Conservation (phyloP, 1,139 yeast species). For the Diutina sp. region DNA sequence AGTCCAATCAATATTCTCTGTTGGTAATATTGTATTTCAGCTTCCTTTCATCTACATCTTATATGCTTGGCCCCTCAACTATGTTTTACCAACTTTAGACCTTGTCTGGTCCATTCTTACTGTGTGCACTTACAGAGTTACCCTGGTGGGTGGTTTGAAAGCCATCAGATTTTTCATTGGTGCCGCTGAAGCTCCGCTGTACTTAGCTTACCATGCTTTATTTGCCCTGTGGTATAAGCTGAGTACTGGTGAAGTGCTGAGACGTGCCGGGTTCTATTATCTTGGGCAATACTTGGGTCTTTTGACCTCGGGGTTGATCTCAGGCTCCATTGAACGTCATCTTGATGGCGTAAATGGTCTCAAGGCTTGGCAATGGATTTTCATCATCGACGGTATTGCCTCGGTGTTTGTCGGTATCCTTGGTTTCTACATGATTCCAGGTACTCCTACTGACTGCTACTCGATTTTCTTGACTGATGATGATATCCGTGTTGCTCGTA, state of each 20-base stretch:
- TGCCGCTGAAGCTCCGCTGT: constrained; percentile 48
- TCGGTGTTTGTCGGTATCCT: constrained; percentile 48
- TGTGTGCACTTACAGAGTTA: constrained; percentile 35
- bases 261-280: constrained; percentile 51
- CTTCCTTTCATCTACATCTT: constrained; percentile 33
- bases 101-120: constrained; percentile 59
- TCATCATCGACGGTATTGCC: constrained; percentile 51
- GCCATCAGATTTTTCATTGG: constrained; percentile 52
- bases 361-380: constrained; percentile 66
- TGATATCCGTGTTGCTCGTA: constrained; percentile 50
- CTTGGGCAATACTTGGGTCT: constrained; percentile 50
- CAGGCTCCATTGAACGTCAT: constrained; percentile 41
- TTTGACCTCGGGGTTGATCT: constrained; percentile 50
- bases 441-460: constrained; percentile 51
- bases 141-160: constrained; percentile 33
- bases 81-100: constrained; percentile 45
- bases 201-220: constrained; percentile 45
- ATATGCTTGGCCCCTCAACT: constrained; percentile 38
- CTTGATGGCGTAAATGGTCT: constrained; percentile 37
- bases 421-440: constrained; percentile 55
- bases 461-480: constrained; percentile 47
- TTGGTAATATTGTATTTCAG: constrained; percentile 49
- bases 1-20: constrained; percentile 43
- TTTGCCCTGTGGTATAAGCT: constrained; percentile 28
- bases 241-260: constrained; percentile 16